Percentiles rank a stretch among this genome's conserved stretches.
phyloP scores from a whole-genome alignment of 202 grass and related monocot genomes.

The Schoenoplectus triqueter region DNA sequence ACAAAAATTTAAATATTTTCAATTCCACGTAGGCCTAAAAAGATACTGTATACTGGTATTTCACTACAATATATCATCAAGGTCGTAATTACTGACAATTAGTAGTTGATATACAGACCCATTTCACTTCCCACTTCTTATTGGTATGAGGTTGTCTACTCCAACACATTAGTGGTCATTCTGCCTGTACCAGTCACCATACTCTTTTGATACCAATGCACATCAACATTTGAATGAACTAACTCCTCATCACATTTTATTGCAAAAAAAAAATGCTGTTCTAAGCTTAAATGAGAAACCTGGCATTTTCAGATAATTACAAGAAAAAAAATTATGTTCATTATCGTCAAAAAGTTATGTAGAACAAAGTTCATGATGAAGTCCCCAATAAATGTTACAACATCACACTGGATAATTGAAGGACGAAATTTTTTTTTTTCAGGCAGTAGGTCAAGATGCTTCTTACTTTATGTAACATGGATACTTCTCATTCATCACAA shows the following conservation, averaged over 20 bases:
- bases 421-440: background rate
- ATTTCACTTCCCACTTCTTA: background rate
- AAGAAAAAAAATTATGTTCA: background rate
- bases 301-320: background rate
- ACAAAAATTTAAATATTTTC: background rate
- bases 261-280: background rate
- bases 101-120: background rate
- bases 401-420: background rate
- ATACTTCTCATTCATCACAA: conserved; percentile 8
- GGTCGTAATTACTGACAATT: background rate
- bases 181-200: conserved; percentile 9
- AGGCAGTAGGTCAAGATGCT: background rate
- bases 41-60: conserved; percentile 21
- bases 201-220: background rate
- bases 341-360: conserved; percentile 6
- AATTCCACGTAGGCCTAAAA: background rate
- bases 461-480: conserved; percentile 8
- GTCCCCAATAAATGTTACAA: background rate
- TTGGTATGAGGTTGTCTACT: background rate
- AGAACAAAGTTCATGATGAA: background rate
- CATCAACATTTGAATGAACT: background rate
- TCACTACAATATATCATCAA: conserved; percentile 8
- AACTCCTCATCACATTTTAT: background rate
- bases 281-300: conserved; percentile 4
- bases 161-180: background rate